A percentile compares a stretch with the other conserved stretches of the same genome.
Evolutionary conservation across 2,329 filamentous ascomycete genomes (phyloP).

Genomic region (Alternaria gansuensis): DNA sequence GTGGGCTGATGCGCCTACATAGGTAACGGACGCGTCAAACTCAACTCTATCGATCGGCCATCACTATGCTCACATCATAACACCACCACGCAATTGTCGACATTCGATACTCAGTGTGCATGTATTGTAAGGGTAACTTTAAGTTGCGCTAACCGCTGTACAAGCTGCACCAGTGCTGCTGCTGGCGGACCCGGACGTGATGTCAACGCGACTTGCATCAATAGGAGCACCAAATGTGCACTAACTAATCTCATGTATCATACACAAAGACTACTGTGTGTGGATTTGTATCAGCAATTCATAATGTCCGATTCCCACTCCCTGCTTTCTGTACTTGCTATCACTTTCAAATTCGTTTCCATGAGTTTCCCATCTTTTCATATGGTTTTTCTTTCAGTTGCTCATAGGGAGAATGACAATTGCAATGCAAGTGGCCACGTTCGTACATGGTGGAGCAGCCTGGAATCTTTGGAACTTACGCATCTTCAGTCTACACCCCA

Average conservation of each 20-base stretch:
- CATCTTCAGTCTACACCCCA: neutral
- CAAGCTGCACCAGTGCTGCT: neutral
- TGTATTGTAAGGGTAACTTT: neutral
- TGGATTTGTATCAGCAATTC: neutral
- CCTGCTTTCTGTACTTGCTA: neutral
- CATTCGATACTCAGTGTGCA: neutral
- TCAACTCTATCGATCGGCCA: no score
- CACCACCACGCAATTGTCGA: neutral
- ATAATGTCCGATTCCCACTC: neutral
- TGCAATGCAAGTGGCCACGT: neutral
- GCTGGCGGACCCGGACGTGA: neutral
- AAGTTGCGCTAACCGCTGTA: neutral
- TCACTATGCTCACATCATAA: no score
- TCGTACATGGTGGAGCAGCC: neutral
- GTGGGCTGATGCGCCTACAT: no score
- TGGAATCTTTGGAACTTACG: neutral
- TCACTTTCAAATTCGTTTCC: neutral
- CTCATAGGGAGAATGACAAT: neutral
- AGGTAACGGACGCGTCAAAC: no score
- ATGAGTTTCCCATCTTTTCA: neutral
- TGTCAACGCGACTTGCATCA: neutral
- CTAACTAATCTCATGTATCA: neutral
- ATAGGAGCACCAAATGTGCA: no score
- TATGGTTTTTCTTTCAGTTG: neutral
- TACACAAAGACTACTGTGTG: neutral